These are phyloP conservation scores for Fusarium sp. DNA, from an alignment of 2,329 filamentous ascomycete species.

Conservation along the genomic window DNA sequence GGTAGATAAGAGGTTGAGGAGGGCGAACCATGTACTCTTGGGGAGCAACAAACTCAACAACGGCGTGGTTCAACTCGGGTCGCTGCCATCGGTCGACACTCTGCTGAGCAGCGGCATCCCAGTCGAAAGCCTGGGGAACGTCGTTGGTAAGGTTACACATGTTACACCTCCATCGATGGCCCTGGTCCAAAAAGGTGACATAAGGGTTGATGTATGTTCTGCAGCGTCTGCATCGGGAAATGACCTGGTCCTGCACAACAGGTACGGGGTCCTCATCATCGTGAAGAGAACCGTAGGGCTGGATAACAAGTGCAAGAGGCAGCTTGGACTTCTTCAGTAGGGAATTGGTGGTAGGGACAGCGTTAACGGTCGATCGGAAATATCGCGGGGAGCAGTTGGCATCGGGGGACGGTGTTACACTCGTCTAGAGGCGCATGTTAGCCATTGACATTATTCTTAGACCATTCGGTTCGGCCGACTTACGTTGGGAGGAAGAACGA, in stretches of 20 bases:
- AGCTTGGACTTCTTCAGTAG: conserved; percentile 97
- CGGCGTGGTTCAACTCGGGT: conserved; percentile 92
- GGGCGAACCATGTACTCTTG: conserved; percentile 99
- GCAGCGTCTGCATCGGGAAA: conserved; percentile 94
- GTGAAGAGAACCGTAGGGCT: conserved; percentile 92
- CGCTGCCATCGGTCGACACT: conserved; percentile 92
- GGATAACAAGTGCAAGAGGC: conserved; percentile 94
- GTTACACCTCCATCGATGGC: conserved; percentile 98
- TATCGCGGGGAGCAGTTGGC: conserved; percentile 95
- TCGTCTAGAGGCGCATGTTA: conserved; percentile 70
- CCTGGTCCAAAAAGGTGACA: conserved; percentile 95
- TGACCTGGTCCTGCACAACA: conserved; percentile 95
- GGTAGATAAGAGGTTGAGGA: conserved; percentile 92
- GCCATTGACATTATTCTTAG: conserved; percentile 33
- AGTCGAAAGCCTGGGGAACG: conserved; percentile 98
- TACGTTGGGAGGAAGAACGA: conserved; percentile 92
- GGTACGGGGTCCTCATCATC: conserved; percentile 92
- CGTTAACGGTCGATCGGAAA: conserved; percentile 93
- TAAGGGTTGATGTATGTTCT: conserved; percentile 98
- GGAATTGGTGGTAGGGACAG: conserved; percentile 90
- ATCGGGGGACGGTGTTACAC: conserved; percentile 88
- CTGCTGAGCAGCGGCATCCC: conserved; percentile 93
- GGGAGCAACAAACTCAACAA: conserved; percentile 96
- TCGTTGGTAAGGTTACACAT: conserved; percentile 99
- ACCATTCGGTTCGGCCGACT: conserved; percentile 53